Evolutionary conservation across 257 asterid species (phyloP).

Genomic region (Nicotiana knightiana): DNA sequence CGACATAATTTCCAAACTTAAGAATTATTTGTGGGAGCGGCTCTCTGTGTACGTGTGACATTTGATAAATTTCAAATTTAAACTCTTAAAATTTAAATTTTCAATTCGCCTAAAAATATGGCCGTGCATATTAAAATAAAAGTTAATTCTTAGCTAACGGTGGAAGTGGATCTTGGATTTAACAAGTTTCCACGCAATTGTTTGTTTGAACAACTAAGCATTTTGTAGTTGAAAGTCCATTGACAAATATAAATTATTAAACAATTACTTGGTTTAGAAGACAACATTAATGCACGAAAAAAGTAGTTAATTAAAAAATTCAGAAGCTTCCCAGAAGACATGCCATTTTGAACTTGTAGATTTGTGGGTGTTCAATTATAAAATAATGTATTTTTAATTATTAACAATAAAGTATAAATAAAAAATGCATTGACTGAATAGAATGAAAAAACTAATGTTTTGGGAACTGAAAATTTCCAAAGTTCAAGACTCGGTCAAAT

Average conservation of each 20-base stretch:
- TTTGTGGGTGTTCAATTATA: neutral
- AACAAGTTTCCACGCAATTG: neutral
- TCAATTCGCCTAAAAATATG: too few relatives aligned
- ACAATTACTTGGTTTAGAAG: conserved; percentile 12
- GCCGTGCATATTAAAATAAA: too few relatives aligned
- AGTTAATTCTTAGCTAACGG: too few relatives aligned
- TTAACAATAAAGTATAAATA: neutral
- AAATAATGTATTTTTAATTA: neutral
- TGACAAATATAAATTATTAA: conserved; percentile 15
- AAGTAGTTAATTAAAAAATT: conserved; percentile 1
- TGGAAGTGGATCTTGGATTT: neutral
- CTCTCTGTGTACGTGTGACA: too few relatives aligned
- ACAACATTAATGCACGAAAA: conserved; percentile 30
- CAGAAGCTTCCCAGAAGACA: conserved; percentile 53
- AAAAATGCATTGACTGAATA: conserved; percentile 5
- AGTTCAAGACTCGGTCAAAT: conserved; percentile 6
- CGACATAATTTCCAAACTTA: neutral
- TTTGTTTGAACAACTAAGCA: conserved; percentile 3
- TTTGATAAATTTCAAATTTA: too few relatives aligned
- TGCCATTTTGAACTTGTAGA: conserved; percentile 31
- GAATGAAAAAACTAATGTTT: neutral
- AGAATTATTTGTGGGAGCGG: neutral
- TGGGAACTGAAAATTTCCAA: conserved; percentile 6
- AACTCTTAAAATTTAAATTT: too few relatives aligned
- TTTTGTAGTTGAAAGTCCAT: conserved; percentile 18